Conservation (phyloP, 331 rosid genomes). For the Pyrus hybrid region DNA sequence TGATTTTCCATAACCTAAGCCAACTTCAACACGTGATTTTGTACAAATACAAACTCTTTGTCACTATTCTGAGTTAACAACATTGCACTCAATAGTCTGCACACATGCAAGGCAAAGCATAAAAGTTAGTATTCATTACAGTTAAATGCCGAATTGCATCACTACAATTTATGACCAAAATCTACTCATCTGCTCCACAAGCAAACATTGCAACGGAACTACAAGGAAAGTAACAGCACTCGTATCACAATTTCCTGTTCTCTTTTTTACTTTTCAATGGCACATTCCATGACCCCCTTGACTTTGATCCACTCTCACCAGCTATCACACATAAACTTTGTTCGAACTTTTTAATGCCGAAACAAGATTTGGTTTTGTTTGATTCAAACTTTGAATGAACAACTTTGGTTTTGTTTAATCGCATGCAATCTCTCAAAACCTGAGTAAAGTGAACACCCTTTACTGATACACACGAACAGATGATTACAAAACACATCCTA, state of each 20-base stretch:
- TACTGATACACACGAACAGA: neutral
- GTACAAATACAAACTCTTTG: neutral
- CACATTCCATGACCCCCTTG: neutral
- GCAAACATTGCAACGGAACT: neutral
- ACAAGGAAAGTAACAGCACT: neutral
- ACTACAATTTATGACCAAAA: neutral
- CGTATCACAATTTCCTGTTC: neutral
- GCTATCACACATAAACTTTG: neutral
- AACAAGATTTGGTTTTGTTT: neutral
- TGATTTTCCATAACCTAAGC: neutral
- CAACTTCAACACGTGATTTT: neutral
- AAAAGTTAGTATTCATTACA: neutral
- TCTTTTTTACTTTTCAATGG: neutral
- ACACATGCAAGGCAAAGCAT: neutral
- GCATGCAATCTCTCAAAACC: conserved; percentile 6
- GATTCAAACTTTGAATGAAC: neutral
- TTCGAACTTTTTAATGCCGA: neutral
- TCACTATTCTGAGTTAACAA: neutral
- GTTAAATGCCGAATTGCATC: neutral
- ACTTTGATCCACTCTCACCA: no score
- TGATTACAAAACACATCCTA: neutral
- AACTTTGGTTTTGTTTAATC: neutral
- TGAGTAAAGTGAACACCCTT: neutral
- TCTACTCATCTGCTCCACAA: neutral
- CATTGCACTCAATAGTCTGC: neutral